These are phyloP conservation scores for Pleurotus sapidus DNA, from an alignment of 768 basidiomycete genomes.

Conservation along the genomic window DNA sequence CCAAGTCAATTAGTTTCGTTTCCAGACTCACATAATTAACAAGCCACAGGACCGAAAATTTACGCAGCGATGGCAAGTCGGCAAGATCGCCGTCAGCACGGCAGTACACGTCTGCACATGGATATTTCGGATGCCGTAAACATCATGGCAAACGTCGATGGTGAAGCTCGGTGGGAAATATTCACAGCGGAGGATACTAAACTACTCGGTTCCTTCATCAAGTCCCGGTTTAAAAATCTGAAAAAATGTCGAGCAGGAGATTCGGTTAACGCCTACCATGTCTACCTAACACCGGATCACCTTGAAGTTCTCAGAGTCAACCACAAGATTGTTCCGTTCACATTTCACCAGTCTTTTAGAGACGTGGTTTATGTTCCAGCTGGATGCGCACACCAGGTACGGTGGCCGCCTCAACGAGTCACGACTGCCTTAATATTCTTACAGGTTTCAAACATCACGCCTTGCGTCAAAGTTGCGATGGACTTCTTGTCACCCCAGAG, in stretches of 20 bases:
- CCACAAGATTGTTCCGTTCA: slow-evolving; percentile 53
- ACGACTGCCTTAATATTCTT: neutral
- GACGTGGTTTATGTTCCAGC: slow-evolving; percentile 78
- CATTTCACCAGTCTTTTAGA: slow-evolving; percentile 68
- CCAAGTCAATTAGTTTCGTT: slow-evolving; percentile 7
- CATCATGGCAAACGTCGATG: slow-evolving; percentile 60
- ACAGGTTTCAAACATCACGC: slow-evolving; percentile 6
- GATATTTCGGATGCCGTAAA: slow-evolving; percentile 73
- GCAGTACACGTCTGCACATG: slow-evolving; percentile 72
- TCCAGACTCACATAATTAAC: slow-evolving; percentile 8
- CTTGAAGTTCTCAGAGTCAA: slow-evolving; percentile 51
- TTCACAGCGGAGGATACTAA: slow-evolving; percentile 58
- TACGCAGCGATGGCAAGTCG: slow-evolving; percentile 64
- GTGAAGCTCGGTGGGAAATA: slow-evolving; percentile 70
- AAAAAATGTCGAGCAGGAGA: neutral
- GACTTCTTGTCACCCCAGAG: slow-evolving; percentile 6
- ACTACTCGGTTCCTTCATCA: slow-evolving; percentile 55
- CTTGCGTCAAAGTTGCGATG: slow-evolving; percentile 7
- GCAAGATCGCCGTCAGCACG: slow-evolving; percentile 49
- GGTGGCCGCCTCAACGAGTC: slow-evolving; percentile 12
- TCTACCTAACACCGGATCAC: slow-evolving; percentile 25
- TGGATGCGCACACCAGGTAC: slow-evolving; percentile 64
- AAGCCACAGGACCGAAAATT: slow-evolving; percentile 59
- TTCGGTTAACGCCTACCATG: slow-evolving; percentile 3
- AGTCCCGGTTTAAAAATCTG: slow-evolving; percentile 1